Conservation (phyloP, 2,329 filamentous ascomycete species). For the Penicillium sp. region DNA sequence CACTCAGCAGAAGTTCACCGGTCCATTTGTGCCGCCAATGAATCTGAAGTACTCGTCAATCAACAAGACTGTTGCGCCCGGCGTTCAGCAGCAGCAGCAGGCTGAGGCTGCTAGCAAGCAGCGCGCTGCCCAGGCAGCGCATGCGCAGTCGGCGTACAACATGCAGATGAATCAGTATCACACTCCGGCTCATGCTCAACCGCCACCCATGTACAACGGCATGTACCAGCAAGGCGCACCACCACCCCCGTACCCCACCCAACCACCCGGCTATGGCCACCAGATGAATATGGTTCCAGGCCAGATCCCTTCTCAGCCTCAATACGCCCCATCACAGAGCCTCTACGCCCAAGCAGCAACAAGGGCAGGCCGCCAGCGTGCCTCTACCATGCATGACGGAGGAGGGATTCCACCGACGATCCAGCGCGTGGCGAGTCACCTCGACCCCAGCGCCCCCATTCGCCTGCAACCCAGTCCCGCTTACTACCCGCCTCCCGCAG, state of each 20-base stretch:
- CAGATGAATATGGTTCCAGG: constrained; percentile 67
- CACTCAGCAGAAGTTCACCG: constrained; percentile 94
- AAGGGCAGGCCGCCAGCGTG: constrained; percentile 75
- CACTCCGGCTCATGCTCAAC: constrained; percentile 45
- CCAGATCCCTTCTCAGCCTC: constrained; percentile 58
- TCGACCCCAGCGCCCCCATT: constrained; percentile 92
- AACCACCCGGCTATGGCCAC: constrained; percentile 64
- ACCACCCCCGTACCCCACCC: constrained; percentile 74
- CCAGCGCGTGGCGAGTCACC: constrained; percentile 89
- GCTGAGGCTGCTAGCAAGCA: constrained; percentile 93
- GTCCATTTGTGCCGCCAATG: constrained; percentile 94
- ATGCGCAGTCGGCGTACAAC: constrained; percentile 66
- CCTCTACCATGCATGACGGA: constrained; percentile 93
- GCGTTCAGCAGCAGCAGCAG: constrained; percentile 92
- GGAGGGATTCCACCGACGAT: constrained; percentile 89
- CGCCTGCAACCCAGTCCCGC: constrained; percentile 90
- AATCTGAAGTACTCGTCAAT: constrained; percentile 83
- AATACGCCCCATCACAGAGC: constrained; percentile 68
- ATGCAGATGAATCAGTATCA: constrained; percentile 57
- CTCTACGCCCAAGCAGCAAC: constrained; percentile 70
- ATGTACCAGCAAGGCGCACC: constrained; percentile 71
- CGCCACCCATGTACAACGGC: constrained; percentile 69
- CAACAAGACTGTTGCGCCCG: constrained; percentile 83
- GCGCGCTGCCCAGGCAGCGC: constrained; percentile 62
- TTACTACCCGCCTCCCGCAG: constrained; percentile 90